Base-by-base conservation (phyloP, 305 asterid species). In the Fraxinus ornus region DNA sequence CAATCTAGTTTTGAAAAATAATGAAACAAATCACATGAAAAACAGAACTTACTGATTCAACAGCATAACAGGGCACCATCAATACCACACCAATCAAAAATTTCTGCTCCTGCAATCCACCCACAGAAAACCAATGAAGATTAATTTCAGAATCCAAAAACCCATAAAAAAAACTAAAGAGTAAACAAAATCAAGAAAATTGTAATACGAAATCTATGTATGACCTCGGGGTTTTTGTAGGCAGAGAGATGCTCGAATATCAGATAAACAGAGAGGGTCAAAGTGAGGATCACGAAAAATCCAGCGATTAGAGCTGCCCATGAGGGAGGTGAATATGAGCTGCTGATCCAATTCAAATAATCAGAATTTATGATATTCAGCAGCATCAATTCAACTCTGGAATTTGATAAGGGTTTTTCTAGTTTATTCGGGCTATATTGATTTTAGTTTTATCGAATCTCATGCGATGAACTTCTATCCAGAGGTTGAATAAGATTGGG, bases 1-100 rank as follows among this genome's bases (percentile, higher is more conserved):
- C 81, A 78, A 37, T 47, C 82, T 66, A 82, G 83, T 76, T 78
- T 28, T 79, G 62, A 66, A 41, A 68, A 15, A n/a, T 44, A 49
- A 75, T 7, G 36, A 30, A 75, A 24, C 17, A 77, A 36, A 13
- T 4, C 7, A 39, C 28, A 15, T 24, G 72, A 30, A 47, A 15
- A 44, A 21, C 2, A 26, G 21, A 75, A 81, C 97, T 89, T 78
- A 96, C 99, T 5, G 99, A 96, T 91, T 96, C 99, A 87, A 94
- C 91, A 76, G 94, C 92, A 86, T 94, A 96, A 84, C 93, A 93
- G 17, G 99, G 99, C 12, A 96, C 99, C 98, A 96, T 96, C 90
- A 96, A 83, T 82, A 94, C 83, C 79, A 96, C 98, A 52, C 99
- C 98, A 84, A 96, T 94, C 90, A 96, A 85, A 88, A 96, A 96